phyloP scores from a whole-genome alignment of 768 basidiomycete genomes.

The Clavulina sp. region DNA sequence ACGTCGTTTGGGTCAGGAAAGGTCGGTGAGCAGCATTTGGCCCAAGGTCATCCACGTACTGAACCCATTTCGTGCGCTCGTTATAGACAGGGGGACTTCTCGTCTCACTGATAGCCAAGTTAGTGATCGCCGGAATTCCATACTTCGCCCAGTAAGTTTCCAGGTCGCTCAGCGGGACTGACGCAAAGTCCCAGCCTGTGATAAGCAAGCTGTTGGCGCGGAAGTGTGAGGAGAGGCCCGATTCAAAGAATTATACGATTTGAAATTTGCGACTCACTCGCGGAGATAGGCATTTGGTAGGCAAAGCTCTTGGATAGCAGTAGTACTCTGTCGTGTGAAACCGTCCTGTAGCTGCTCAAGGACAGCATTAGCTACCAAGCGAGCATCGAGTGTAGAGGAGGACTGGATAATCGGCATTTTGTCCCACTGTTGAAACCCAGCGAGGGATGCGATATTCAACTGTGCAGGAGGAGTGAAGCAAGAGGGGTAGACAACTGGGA shows the following conservation, averaged over 20 bases:
- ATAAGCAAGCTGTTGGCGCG: neutral
- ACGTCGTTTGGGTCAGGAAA: neutral
- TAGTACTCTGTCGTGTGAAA: no score
- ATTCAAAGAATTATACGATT: neutral
- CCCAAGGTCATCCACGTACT: neutral
- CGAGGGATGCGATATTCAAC: no score
- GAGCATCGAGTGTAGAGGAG: no score
- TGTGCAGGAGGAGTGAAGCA: no score
- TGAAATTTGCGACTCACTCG: no score
- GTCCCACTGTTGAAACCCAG: no score
- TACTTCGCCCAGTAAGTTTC: neutral
- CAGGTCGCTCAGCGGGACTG: neutral
- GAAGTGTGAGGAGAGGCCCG: neutral
- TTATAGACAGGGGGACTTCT: neutral
- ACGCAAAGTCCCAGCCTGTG: neutral
- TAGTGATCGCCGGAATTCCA: neutral
- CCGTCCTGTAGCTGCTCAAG: no score
- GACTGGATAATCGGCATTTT: no score
- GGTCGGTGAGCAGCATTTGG: neutral
- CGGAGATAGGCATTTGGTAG: neutral
- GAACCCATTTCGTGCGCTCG: neutral
- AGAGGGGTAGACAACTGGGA: no score
- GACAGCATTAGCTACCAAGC: no score
- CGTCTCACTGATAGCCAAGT: neutral
- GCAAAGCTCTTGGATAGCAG: neutral